Evolutionary conservation across 2,329 filamentous ascomycete genomes (phyloP).

Genomic region (Fonsecaea multimorphosa): DNA sequence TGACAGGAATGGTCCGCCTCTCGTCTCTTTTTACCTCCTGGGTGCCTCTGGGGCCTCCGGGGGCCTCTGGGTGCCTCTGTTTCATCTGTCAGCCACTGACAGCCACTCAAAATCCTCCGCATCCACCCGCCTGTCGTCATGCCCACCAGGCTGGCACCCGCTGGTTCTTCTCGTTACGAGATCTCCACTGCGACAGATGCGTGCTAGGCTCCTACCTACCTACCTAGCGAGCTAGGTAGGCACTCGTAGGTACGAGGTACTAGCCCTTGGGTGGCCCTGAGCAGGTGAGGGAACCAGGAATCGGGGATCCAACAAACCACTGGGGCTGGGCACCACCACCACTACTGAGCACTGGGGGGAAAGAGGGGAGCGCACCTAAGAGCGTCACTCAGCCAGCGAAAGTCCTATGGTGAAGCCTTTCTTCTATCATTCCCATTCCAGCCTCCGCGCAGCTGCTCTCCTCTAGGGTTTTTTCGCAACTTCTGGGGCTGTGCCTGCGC

Average conservation of each 20-base stretch:
- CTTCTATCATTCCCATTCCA: constrained; percentile 6
- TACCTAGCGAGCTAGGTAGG: too few relatives aligned
- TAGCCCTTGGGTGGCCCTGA: too few relatives aligned
- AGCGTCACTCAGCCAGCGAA: constrained; percentile 8
- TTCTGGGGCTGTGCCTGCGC: constrained; percentile 7
- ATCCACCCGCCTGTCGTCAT: constrained; percentile 12
- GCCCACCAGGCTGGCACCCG: constrained; percentile 9
- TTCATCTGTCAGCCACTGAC: background rate
- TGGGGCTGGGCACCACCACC: constrained; percentile 3
- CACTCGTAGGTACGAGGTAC: too few relatives aligned
- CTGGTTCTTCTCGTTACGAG: constrained; percentile 20
- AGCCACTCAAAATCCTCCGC: constrained; percentile 14
- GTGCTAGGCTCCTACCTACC: too few relatives aligned
- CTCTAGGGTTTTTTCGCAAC: constrained; percentile 2
- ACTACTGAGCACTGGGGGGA: too few relatives aligned
- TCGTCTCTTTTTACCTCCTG: background rate
- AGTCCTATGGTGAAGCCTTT: constrained; percentile 1
- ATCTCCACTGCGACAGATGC: constrained; percentile 11
- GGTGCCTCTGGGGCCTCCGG: background rate
- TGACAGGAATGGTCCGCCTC: background rate
- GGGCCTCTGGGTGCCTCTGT: background rate
- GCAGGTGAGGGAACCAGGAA: background rate
- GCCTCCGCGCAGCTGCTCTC: background rate
- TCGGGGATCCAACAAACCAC: constrained; percentile 8
- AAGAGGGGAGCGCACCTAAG: too few relatives aligned